phyloP scores from a whole-genome alignment of 2,329 filamentous ascomycete species.

The Bisporella sp. region DNA sequence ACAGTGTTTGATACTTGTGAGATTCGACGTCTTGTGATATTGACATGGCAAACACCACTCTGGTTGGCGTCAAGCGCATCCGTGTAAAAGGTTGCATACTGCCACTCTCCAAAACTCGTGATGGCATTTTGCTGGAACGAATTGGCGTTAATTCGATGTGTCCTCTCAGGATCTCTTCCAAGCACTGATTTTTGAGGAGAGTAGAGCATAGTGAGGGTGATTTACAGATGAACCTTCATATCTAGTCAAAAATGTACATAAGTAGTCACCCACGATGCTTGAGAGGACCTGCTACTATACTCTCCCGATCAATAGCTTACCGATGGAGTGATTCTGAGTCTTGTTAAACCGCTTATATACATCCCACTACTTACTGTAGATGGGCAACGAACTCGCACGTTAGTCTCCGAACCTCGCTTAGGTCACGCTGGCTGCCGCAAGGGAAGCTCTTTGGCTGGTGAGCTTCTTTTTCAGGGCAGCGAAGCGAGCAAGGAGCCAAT shows the following conservation, averaged over 20 bases:
- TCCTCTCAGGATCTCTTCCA: conserved; percentile 13
- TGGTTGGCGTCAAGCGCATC: background rate
- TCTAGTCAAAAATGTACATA: background rate
- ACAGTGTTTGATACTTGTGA: background rate
- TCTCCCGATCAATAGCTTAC: no score
- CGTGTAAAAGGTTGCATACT: conserved; percentile 19
- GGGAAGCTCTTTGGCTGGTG: no score
- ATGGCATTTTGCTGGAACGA: conserved; percentile 21
- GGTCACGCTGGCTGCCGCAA: no score
- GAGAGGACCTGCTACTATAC: background rate
- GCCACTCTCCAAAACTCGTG: conserved; percentile 15
- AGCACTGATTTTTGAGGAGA: conserved; percentile 12
- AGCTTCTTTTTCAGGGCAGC: no score
- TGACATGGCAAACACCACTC: conserved; percentile 10
- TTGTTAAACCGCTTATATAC: no score
- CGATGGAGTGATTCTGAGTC: no score
- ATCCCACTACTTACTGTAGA: no score
- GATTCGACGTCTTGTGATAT: conserved; percentile 10
- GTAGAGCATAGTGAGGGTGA: conserved; percentile 4
- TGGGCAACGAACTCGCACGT: no score
- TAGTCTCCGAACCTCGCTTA: no score
- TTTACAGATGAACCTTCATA: background rate
- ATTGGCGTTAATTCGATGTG: conserved; percentile 19
- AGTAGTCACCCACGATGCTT: background rate
- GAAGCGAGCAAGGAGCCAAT: no score